These are phyloP conservation scores for Sungouiella thailandica DNA, from an alignment of 805 yeast species.

Conservation along the genomic window DNA sequence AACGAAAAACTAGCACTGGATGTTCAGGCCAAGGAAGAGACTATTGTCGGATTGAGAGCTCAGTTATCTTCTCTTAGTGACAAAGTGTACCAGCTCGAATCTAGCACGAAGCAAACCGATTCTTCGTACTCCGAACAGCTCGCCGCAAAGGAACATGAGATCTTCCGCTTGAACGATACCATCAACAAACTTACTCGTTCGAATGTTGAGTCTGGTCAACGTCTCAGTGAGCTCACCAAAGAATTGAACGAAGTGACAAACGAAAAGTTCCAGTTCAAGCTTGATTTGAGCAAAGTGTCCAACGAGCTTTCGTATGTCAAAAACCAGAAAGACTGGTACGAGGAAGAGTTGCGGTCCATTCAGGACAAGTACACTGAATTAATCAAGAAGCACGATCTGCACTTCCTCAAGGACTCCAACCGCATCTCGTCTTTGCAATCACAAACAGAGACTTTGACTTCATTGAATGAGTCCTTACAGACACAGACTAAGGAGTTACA, in stretches of 20 bases:
- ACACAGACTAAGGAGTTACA: slow-evolving; percentile 43
- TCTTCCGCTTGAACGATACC: slow-evolving; percentile 23
- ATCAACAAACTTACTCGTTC: slow-evolving; percentile 25
- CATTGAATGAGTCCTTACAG: slow-evolving; percentile 21
- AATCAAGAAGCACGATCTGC: slow-evolving; percentile 35
- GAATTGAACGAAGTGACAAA: slow-evolving; percentile 34
- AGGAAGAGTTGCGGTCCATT: slow-evolving; percentile 29
- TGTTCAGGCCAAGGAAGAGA: slow-evolving; percentile 8
- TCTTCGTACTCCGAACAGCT: slow-evolving; percentile 1
- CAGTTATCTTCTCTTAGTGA: slow-evolving; percentile 12
- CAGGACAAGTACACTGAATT: slow-evolving; percentile 35
- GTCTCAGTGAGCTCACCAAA: slow-evolving; percentile 29
- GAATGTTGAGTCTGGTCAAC: slow-evolving; percentile 33
- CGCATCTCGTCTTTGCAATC: slow-evolving; percentile 21
- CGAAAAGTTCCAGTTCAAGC: slow-evolving; percentile 31
- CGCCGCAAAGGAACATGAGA: slow-evolving; percentile 19
- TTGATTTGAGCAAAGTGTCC: slow-evolving; percentile 29
- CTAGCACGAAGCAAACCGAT: slow-evolving; percentile 9
- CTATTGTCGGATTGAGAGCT: slow-evolving; percentile 11
- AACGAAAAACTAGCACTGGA: slow-evolving; percentile 12
- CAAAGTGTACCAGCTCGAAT: slow-evolving; percentile 15
- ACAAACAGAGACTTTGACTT: slow-evolving; percentile 28
- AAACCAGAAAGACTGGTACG: slow-evolving; percentile 38
- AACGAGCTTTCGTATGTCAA: slow-evolving; percentile 30
- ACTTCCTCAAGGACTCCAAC: slow-evolving; percentile 25